Evolutionary conservation across 2,329 filamentous ascomycete genomes (phyloP), one percentile per base, ranked within the genome.

Genomic region (Fusarium sublunatum): DNA sequence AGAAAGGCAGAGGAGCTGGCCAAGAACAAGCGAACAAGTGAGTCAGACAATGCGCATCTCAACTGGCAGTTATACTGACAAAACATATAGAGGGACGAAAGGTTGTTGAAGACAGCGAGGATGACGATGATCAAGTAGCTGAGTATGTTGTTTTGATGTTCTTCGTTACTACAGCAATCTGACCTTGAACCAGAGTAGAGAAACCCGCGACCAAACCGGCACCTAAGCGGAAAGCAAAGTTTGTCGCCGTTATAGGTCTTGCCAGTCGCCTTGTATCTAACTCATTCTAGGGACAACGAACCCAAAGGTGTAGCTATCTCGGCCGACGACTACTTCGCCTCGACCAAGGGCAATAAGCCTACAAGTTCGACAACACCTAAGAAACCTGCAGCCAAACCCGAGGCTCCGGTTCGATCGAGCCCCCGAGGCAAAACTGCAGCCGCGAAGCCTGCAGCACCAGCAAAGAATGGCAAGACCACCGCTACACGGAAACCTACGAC

Each of bases 31-130:
- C 77, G 82, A 61, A 72, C 74, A 60, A 84, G 81, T 83, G 70
- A 50, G 81, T 72, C 50, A 8, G 43, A 6, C 24, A 34, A 45
- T 51, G 1, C 32, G n/a, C 7, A 5, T 8, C n/a, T 25, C 2
- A 26, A 50, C 26, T 39, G 7, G n/a, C 1, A 26, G 29, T 4
- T 19, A 11, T 25, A 35, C 66, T 77, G 45, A 74, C 45, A 5
- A 31, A 10, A 40, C 54, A 19, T 8, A 51, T 26, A 84, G 80
- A 82, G 70, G 81, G 76, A 45, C 86, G 90, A 54, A 93, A 90
- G 71, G 85, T 96, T 32, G 79, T 95, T 42, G 87, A 93, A 61
- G 92, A 96, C 62, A 94, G 91, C 64, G 89, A 91, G 39, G 91
- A 93, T 53, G 91, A 93, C 22, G 89, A 91, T 28, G 89, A 91